A percentile compares a stretch with the other conserved stretches of the same genome.
Evolutionary conservation across 1,139 yeast genomes (phyloP).

Genomic region (Debaryomyces subglobosus): DNA sequence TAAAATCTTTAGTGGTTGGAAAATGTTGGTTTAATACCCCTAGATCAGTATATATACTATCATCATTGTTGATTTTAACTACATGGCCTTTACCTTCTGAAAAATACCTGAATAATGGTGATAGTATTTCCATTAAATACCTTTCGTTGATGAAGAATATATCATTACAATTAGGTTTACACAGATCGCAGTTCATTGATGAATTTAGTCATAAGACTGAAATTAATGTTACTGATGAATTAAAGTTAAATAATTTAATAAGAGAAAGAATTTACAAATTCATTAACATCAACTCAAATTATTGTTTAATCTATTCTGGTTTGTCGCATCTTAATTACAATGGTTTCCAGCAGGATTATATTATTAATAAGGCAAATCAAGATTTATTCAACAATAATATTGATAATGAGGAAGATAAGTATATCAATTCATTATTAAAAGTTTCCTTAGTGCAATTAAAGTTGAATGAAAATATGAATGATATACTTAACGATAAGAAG

Average conservation of each 20-base stretch:
- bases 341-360: constrained; percentile 47
- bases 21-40: constrained; percentile 52
- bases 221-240: constrained; percentile 36
- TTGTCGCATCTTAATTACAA: constrained; percentile 42
- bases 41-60: constrained; percentile 44
- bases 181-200: constrained; percentile 44
- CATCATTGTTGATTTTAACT: constrained; percentile 45
- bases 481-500: constrained; percentile 22
- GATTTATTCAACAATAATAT: constrained; percentile 22
- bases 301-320: constrained; percentile 48
- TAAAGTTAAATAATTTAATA: constrained; percentile 37
- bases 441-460: constrained; percentile 47
- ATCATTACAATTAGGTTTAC: constrained; percentile 48
- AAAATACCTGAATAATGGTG: constrained; percentile 32
- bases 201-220: constrained; percentile 51
- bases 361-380: constrained; percentile 38
- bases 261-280: constrained; percentile 51
- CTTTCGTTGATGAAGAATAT: constrained; percentile 45
- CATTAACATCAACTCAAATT: constrained; percentile 46
- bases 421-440: constrained; percentile 43
- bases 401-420: constrained; percentile 30
- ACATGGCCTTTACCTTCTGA: constrained; percentile 51
- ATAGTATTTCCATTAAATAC: constrained; percentile 42
- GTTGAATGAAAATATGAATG: constrained; percentile 43
- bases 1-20: constrained; percentile 44